Base-by-base conservation (phyloP, 2,329 filamentous ascomycete species). In the Calonectria hawksworthii region DNA sequence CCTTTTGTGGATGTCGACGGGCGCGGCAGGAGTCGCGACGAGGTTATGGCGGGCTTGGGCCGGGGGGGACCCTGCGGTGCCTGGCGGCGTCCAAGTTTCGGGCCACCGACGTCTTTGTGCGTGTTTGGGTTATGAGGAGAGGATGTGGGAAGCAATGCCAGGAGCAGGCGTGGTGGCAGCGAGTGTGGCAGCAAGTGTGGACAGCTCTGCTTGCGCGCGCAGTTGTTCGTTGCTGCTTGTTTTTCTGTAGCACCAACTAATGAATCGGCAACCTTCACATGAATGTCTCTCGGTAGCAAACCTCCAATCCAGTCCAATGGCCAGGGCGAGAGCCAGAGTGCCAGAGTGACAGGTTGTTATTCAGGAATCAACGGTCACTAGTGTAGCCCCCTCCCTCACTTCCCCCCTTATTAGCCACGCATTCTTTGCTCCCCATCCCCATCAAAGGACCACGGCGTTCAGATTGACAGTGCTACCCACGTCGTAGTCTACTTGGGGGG, bases 291-390 rank as follows among this genome's bases (percentile, higher is more conserved):
- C 34, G 36, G 23, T 26, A 41, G 56, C 23, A 63, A 63, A 23
- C 28, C 56, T 41, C 56, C 34, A 41, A 59, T 59, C 54, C 54
- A 36, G 32, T 63, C 32, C 56, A 63, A 38, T 41, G 13, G 56
- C 23, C 34, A 63, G 56, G 56, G 56, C 56, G 56, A 63, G 56
- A 47, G 44, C 41, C n/a, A 61, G 61, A 70, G 56, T 41, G 36
- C 69, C 30, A 56, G 16, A 70, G 59, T 54, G 65, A 47, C 54
- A 63, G 23, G 38, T 44, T 47, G 54, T 56, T 50, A 38, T 66
- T 63, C 69, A 54, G 59, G 73, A 78, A 78, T 75, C 70, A 79
- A 80, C 78, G 79, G 73, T 61, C 72, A 63, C 64, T 80, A 80
- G 79, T 77, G 77, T 78, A 69, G 76, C 64, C 72, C 71, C 77